phyloP scores from a whole-genome alignment of 2,329 filamentous ascomycete genomes.

The Gnomoniopsis smithogilvyi region DNA sequence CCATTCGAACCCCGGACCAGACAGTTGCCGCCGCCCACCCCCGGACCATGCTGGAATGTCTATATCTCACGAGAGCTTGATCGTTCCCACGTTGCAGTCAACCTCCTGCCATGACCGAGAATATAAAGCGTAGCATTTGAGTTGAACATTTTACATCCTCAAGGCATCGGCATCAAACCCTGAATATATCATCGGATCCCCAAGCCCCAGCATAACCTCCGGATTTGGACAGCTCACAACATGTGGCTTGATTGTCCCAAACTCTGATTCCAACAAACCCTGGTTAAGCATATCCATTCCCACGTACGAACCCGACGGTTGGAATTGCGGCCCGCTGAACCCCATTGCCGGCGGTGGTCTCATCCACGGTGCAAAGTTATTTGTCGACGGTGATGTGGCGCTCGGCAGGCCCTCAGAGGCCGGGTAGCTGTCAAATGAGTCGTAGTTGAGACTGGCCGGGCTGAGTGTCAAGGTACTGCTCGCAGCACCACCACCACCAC shows the following conservation, averaged over 20 bases:
- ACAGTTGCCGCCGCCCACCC: too few species aligned
- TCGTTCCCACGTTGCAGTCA: not conserved
- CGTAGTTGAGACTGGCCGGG: slow-evolving; percentile 49
- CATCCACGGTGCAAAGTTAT: slow-evolving; percentile 18
- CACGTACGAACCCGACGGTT: slow-evolving; percentile 38
- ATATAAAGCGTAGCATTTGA: not conserved
- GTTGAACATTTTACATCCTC: slow-evolving; percentile 31
- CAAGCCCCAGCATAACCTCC: slow-evolving; percentile 55
- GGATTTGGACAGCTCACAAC: slow-evolving; percentile 49
- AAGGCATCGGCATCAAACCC: slow-evolving; percentile 46
- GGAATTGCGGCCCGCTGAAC: slow-evolving; percentile 34
- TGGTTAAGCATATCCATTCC: slow-evolving; percentile 46
- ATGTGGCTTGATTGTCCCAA: slow-evolving; percentile 54
- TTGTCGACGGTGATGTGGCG: slow-evolving; percentile 27
- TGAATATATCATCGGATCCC: slow-evolving; percentile 57
- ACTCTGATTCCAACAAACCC: slow-evolving; percentile 48
- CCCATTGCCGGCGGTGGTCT: slow-evolving; percentile 29
- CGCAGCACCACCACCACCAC: slow-evolving; percentile 28
- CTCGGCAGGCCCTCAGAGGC: slow-evolving; percentile 27
- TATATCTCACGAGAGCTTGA: too few species aligned
- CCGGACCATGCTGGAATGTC: too few species aligned
- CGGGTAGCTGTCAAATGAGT: slow-evolving; percentile 37
- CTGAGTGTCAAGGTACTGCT: slow-evolving; percentile 44
- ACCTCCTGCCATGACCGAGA: too few species aligned
- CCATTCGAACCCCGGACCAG: too few species aligned